Percentiles rank a stretch among this genome's conserved stretches.
These are phyloP conservation scores for Coleophoma crateriformis DNA, from an alignment of 2,329 filamentous ascomycete genomes.

Conservation along the genomic window DNA sequence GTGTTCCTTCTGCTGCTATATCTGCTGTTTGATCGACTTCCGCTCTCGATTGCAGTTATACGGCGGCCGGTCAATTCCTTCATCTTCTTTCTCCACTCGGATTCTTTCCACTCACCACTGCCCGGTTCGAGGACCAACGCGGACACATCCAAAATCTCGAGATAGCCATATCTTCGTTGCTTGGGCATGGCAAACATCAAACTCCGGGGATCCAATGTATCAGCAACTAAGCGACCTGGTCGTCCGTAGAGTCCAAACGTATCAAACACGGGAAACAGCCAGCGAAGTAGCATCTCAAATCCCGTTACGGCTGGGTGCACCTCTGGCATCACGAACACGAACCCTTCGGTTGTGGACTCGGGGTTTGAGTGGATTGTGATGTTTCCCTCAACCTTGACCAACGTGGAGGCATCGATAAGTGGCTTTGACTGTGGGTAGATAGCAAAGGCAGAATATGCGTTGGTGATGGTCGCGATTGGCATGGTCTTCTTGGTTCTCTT, in stretches of 20 bases:
- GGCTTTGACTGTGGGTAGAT: constrained; percentile 94
- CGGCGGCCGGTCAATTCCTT: constrained; percentile 82
- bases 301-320: constrained; percentile 85
- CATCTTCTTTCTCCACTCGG: constrained; percentile 82
- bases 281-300: constrained; percentile 92
- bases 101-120: constrained; percentile 73
- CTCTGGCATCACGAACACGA: constrained; percentile 98
- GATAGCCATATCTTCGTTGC: constrained; percentile 79
- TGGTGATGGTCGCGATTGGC: constrained; percentile 86
- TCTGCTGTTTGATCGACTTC: constrained; percentile 29
- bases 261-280: constrained; percentile 90
- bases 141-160: constrained; percentile 83
- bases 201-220: constrained; percentile 78
- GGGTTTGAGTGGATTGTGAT: constrained; percentile 82
- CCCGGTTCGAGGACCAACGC: constrained; percentile 73
- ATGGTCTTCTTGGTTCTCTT: constrained; percentile 84
- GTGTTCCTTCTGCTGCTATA: constrained; percentile 54
- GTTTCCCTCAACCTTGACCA: constrained; percentile 88
- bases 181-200: constrained; percentile 98
- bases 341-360: constrained; percentile 77
- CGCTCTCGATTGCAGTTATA: constrained; percentile 58
- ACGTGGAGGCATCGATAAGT: constrained; percentile 86
- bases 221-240: constrained; percentile 79
- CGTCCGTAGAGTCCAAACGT: constrained; percentile 88
- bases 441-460: constrained; percentile 88